Evolutionary conservation across 371 early-diverging fungal species (phyloP), one percentile per base, ranked within the genome.

Genomic region (Circinella umbellata): DNA sequence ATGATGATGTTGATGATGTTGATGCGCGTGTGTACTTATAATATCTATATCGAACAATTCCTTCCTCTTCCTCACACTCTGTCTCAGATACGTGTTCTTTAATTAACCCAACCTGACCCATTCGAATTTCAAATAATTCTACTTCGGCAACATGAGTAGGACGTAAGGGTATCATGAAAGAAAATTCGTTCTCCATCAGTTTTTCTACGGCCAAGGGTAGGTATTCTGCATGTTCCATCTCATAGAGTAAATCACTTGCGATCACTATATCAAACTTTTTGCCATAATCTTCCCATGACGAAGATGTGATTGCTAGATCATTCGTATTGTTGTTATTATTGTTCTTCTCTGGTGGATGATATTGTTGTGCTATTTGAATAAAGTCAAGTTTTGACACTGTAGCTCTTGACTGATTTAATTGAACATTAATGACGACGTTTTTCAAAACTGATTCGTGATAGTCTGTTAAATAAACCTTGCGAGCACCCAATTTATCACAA

Each of bases 131-230:
- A 69, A 84, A 84, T 17, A 69, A 72, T 18, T 64, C 18, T 1
- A 84, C 82, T 71, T 84, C 82, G 46, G 73, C 64, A 66, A 71
- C 73, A 57, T 83, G 82, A 14, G 80, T 78, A 10, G 66, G 68
- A 57, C 84, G 72, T 13, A 84, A 61, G 4, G 84, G 84, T 61
- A 80, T 81, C 80, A 84, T 78, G 48, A 84, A 84, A 63, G 80
- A 77, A 66, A 80, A 79, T 14, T 71, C 80, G 14, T 80, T 69
- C 48, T 75, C 74, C 76, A 79, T 76, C 18, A 81, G 65, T 61
- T 76, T 73, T 17, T 78, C 69, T 14, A 81, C 74, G 6, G 81
- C 82, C 10, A 75, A 66, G 36, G 82, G 84, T 17, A 84, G 53
- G 70, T 78, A 61, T 34, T 80, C 74, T 48, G 82, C 82, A 69